Conservation (phyloP, 2,329 filamentous ascomycete genomes). For the Escovopsis weberi region DNA sequence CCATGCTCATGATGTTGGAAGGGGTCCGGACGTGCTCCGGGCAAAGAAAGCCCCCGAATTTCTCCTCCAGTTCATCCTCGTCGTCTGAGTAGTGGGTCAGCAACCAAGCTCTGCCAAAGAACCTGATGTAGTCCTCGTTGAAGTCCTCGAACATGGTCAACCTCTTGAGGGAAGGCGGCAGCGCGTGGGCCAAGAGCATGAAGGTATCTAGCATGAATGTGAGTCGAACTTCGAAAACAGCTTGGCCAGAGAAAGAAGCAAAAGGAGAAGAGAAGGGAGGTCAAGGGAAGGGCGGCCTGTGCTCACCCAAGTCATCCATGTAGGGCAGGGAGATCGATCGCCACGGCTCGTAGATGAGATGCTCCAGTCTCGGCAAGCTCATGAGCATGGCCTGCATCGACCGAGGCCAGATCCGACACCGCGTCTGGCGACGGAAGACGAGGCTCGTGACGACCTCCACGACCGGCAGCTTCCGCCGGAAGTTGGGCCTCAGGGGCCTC, state of each 20-base stretch:
- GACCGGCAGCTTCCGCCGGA: neutral
- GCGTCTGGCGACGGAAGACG: neutral
- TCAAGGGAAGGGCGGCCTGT: too few species aligned
- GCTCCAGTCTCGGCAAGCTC: neutral
- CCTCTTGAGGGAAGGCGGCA: neutral
- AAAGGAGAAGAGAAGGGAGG: too few species aligned
- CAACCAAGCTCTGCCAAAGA: neutral
- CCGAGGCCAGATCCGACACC: neutral
- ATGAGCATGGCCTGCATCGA: neutral
- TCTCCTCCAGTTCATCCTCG: too few species aligned
- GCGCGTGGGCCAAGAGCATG: neutral
- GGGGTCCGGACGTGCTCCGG: neutral
- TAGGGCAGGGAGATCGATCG: neutral
- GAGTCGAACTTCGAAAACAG: too few species aligned
- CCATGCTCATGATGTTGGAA: neutral
- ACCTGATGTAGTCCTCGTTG: neutral
- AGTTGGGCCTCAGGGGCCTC: neutral
- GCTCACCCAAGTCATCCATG: neutral
- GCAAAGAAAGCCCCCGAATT: neutral
- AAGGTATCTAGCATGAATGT: neutral
- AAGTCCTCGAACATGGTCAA: neutral
- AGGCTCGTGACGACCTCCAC: neutral
- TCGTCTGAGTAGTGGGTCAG: too few species aligned
- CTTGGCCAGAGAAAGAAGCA: too few species aligned
- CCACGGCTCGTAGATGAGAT: neutral